Evolutionary conservation across 371 early-diverging fungal species (phyloP).

Genomic region (Smittium mucronatum): DNA sequence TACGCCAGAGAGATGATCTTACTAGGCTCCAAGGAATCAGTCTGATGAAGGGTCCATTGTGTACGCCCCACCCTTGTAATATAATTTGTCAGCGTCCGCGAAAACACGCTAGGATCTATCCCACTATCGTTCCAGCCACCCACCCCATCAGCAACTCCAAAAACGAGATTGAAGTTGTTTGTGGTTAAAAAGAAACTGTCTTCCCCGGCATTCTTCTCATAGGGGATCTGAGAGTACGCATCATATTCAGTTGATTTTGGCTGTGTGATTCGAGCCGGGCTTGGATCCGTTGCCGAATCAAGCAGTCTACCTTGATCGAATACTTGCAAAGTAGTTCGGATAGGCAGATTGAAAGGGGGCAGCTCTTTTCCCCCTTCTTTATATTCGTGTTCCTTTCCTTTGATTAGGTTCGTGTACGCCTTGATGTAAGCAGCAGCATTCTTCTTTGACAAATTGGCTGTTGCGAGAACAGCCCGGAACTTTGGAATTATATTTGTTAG

Average conservation of each 20-base stretch:
- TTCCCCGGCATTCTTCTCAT: conserved; percentile 32
- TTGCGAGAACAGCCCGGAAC: neutral
- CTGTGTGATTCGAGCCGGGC: conserved; percentile 23
- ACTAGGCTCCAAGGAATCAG: conserved; percentile 27
- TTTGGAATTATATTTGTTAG: neutral
- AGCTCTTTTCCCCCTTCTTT: neutral
- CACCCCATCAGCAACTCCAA: conserved; percentile 31
- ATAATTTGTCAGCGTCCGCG: conserved; percentile 31
- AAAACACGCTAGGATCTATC: conserved; percentile 29
- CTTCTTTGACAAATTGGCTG: neutral
- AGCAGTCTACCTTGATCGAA: conserved; percentile 16
- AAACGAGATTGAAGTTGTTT: conserved; percentile 24
- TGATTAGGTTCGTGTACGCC: neutral
- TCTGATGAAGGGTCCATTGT: conserved; percentile 24
- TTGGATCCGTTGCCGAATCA: neutral
- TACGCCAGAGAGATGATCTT: conserved; percentile 25
- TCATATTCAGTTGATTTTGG: too few species aligned
- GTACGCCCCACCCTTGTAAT: conserved; percentile 14
- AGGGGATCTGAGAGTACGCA: too few species aligned
- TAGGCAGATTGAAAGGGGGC: neutral
- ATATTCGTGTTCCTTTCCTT: neutral
- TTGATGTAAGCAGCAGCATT: neutral
- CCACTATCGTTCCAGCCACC: conserved; percentile 34
- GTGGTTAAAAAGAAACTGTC: conserved; percentile 29
- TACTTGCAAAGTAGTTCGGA: neutral